Percentiles rank a stretch among this genome's conserved stretches.
Evolutionary conservation across 345 rosid genomes (phyloP).

Genomic region (Sonneratia caseolaris): DNA sequence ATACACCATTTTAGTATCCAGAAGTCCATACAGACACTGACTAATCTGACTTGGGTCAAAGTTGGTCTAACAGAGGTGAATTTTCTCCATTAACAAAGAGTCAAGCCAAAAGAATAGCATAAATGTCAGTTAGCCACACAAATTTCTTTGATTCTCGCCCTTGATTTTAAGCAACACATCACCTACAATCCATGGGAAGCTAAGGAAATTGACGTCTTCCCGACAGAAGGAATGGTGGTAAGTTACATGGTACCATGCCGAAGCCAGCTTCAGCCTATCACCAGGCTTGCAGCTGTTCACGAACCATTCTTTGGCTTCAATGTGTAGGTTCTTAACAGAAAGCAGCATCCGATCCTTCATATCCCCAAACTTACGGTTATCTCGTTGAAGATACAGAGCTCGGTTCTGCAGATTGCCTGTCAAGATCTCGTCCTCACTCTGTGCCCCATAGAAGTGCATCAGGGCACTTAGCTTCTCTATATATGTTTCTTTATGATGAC

Average conservation of each 20-base stretch:
- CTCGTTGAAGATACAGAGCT: conserved; percentile 54
- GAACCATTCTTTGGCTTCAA: conserved; percentile 56
- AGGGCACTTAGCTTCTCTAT: conserved; percentile 45
- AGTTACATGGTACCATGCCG: conserved; percentile 82
- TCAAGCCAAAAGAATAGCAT: background rate
- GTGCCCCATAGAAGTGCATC: conserved; percentile 59
- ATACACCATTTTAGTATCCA: no score
- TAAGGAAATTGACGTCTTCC: conserved; percentile 38
- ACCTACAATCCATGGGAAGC: conserved; percentile 80
- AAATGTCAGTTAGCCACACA: background rate
- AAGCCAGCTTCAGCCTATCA: conserved; percentile 44
- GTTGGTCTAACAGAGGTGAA: no score
- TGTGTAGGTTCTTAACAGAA: conserved; percentile 44
- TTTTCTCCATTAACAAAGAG: background rate
- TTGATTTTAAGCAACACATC: conserved; percentile 52
- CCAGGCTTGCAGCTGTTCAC: conserved; percentile 33
- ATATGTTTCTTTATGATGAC: conserved; percentile 42
- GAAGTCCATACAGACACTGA: no score
- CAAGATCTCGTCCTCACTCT: conserved; percentile 74
- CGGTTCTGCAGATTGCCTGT: conserved; percentile 61
- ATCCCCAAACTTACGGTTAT: conserved; percentile 65
- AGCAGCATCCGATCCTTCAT: conserved; percentile 62
- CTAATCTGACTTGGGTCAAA: no score
- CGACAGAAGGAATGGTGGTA: conserved; percentile 38
- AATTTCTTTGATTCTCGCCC: conserved; percentile 24